Base-by-base conservation (phyloP, 2,329 filamentous ascomycete species). In the Lachnellula arida region DNA sequence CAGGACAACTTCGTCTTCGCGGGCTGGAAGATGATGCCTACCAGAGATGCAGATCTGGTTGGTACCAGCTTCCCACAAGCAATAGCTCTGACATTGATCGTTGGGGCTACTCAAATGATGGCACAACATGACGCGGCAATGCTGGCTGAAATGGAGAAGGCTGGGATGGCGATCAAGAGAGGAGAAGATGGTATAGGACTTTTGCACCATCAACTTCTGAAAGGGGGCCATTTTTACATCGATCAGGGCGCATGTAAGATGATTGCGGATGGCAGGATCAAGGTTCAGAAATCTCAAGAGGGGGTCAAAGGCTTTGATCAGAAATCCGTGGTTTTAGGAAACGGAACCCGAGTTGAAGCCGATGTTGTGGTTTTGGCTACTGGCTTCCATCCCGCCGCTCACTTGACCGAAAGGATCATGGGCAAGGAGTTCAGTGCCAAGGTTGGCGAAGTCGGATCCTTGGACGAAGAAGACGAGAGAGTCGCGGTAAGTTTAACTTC, bases 121-220 rank as follows among this genome's bases (percentile, higher is more conserved):
- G 66, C 68, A 9, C 68, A 68, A 2, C 66, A 70, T n/a, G 76
- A 81, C 9, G 53, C 71, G 70, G 48, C 69, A 71, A 3, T 7
- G 28, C 65, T 80, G 3, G 71, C 76, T 0, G 78, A 76, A 0
- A 67, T 82, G 3, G 66, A 70, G 43, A 74, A 71, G 39, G 76
- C 74, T 0, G 79, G 79, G 0, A 77, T 81, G 28, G 65, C 60
- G 17, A 47, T 74, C 5, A 69, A 72, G 39, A 68, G 65, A 23
- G 71, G 72, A 11, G 63, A 68, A 32, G 72, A 74, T 54, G 70
- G 72, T 4, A 63, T 63, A 7, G 70, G 72, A 4, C 65, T 75
- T 12, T 68, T 69, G 25, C 65, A 69, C 28, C n/a, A 72, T 43
- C 72, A 75, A 53, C 63, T 75, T 37, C 68, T 70, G 15, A 65